phyloP scores from a whole-genome alignment of 2,329 filamentous ascomycete genomes.

The Malbranchea cinnamomea region DNA sequence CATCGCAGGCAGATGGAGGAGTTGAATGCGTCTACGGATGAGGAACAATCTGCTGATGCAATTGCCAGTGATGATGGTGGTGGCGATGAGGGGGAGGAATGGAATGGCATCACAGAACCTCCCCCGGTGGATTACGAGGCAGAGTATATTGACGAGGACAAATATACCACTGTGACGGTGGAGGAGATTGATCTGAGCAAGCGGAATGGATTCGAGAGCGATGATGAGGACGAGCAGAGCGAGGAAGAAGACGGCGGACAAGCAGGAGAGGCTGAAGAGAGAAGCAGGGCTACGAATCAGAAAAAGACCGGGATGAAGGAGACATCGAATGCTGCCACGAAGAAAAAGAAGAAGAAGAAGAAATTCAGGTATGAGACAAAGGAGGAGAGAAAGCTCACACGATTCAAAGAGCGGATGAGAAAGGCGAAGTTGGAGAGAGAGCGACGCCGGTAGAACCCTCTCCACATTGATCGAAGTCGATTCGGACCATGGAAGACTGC shows the following conservation, averaged over 20 bases:
- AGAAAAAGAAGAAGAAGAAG: conserved; percentile 54
- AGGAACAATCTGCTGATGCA: conserved; percentile 19
- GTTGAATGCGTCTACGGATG: conserved; percentile 33
- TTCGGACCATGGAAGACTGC: too few relatives aligned
- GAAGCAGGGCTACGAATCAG: conserved; percentile 11
- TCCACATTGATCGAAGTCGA: too few relatives aligned
- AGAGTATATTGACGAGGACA: conserved; percentile 92
- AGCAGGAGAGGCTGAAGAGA: conserved; percentile 12
- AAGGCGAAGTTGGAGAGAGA: too few relatives aligned
- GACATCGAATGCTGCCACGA: conserved; percentile 26
- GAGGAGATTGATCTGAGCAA: conserved; percentile 72
- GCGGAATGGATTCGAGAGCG: conserved; percentile 54
- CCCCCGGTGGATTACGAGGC: conserved; percentile 63
- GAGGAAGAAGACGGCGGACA: conserved; percentile 16
- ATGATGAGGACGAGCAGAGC: conserved; percentile 14
- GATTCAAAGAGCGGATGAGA: conserved; percentile 48
- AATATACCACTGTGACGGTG: conserved; percentile 86
- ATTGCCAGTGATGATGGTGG: conserved; percentile 23
- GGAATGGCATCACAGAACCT: conserved; percentile 45
- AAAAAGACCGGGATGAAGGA: conserved; percentile 38
- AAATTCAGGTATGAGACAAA: conserved; percentile 93
- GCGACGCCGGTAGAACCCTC: too few relatives aligned
- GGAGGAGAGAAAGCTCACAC: conserved; percentile 52
- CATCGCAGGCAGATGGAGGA: conserved; percentile 57
- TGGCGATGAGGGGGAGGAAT: conserved; percentile 41